A percentile compares a stretch with the other conserved stretches of the same genome.
Conservation (phyloP, 2,329 filamentous ascomycete species). For the Penicillium sp. region DNA sequence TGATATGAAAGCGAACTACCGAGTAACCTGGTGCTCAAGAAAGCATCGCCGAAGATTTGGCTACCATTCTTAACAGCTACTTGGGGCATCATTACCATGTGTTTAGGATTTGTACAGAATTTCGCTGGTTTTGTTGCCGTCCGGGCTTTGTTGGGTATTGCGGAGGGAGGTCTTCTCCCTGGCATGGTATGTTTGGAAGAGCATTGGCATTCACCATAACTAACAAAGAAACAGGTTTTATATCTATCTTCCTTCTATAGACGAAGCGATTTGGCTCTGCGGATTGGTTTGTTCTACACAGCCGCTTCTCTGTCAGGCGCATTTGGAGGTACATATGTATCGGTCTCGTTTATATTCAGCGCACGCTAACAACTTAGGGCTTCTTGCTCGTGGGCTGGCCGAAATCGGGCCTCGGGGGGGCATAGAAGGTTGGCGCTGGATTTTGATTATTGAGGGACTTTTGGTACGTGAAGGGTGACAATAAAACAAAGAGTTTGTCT, state of each 20-base stretch:
- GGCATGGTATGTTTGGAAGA: conserved; percentile 55
- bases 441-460: conserved; percentile 59
- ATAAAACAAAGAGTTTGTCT: neutral
- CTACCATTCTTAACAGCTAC: conserved; percentile 55
- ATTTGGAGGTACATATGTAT: conserved; percentile 52
- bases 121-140: conserved; percentile 59
- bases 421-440: conserved; percentile 60
- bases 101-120: conserved; percentile 37
- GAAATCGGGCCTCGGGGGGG: conserved; percentile 57
- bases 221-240: conserved; percentile 47
- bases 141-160: conserved; percentile 60
- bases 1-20: conserved; percentile 56
- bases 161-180: conserved; percentile 64
- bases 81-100: conserved; percentile 58
- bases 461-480: conserved; percentile 22
- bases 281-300: conserved; percentile 67
- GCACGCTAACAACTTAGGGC: conserved; percentile 33
- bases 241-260: conserved; percentile 65
- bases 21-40: conserved; percentile 63
- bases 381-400: conserved; percentile 60
- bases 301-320: conserved; percentile 64
- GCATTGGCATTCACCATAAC: neutral
- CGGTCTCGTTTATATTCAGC: neutral
- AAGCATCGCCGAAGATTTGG: conserved; percentile 60
- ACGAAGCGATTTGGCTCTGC: conserved; percentile 58